Evolutionary conservation across 495 filamentous ascomycete genomes (phyloP), one percentile per base, ranked within the genome.

Genomic region (Chlorociboria aeruginascens): DNA sequence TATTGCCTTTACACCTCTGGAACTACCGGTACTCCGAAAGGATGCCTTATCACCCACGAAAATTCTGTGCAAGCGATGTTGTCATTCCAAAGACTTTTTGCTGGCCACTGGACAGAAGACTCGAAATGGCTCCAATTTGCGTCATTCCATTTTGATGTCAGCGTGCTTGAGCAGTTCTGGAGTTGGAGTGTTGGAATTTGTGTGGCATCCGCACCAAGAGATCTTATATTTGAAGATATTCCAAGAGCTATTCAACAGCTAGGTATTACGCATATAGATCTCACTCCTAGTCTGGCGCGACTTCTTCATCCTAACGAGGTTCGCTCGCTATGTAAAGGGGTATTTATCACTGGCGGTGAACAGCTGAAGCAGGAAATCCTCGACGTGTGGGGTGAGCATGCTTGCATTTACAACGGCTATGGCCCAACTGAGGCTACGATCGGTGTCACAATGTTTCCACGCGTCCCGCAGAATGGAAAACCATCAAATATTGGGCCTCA

Each of bases 341-440:
- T 86, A 0, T 86, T 88, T 58, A 86, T 86, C 53, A 85, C 82
- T 0, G 83, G 83, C 12, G 83, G 83, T 3, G 83, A 88, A 57
- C 69, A 74, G 16, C 62, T 88, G 9, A 82, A 76, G 46, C 79
- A 85, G 54, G 83, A 86, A 46, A 85, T 86, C 40, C 62, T 88
- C 8, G 76, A 84, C 45, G 69, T 61, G 3, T 88, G 83, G 83
- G 83, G 83, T 3, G 65, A 69, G 3, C 61, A 68, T 34, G 64
- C 56, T 8, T 76, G 77, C 16, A 81, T 88, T n/a, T 82, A 84
- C 62, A 88, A 88, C 53, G 81, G 79, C 20, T 82, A 79, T 46
- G 89, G 89, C 6, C 89, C 89, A 1, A 95, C 89, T 0, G 89
- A 96, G 60, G 79, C 83, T 0, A 94, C 89, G 0, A 95, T 96